Evolutionary conservation across 2,329 filamentous ascomycete genomes (phyloP), one percentile per base, ranked within the genome.

Genomic region (Epichloe coenophiala): DNA sequence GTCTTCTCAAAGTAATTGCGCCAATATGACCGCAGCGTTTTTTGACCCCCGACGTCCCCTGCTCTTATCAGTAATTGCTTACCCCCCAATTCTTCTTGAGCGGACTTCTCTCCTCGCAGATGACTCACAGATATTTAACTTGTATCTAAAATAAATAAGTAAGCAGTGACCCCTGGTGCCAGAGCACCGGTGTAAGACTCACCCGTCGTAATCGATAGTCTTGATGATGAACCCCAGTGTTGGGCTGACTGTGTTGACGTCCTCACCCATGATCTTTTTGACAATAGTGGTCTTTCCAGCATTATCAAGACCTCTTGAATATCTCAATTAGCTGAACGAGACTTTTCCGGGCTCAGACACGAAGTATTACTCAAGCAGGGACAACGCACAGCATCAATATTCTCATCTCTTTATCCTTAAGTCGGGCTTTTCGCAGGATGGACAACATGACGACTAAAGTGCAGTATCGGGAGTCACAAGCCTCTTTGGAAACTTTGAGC

Each of bases 1-100:
- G 93, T 98, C 77, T 97, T 97, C 70, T 98, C 94, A 64, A 98
- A 98, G 67, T 98, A 98, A 68, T 98, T 98, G 63, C 94, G 85
- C 93, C 93, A 98, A 71, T 98, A 98, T 52, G 93, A 97, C 50
- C 93, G 83, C 53, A 98, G 76, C 12, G 94, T 97, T 71, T 95
- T 98, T 67, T 98, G 93, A 11, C 93, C 93, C 54, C 93, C 93
- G 52, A 98, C 93, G 63, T 98, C 93, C 91, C 91, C 91, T 91
- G 54, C 48, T 12, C 17, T 45, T 15, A 53, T 62, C 45, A 62
- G 52, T 36, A 9, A 41, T 45, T 11, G 17, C 19, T 23, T 27
- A 8, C 13, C 8, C n/a, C 11, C 15, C n/a, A n/a, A 27, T 21
- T 17, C 37, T 35, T 21, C 8, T 9, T 4, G 9, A 6, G 7